Conservation (phyloP, 768 basidiomycete species). For the Candolleomyces efflorescens region DNA sequence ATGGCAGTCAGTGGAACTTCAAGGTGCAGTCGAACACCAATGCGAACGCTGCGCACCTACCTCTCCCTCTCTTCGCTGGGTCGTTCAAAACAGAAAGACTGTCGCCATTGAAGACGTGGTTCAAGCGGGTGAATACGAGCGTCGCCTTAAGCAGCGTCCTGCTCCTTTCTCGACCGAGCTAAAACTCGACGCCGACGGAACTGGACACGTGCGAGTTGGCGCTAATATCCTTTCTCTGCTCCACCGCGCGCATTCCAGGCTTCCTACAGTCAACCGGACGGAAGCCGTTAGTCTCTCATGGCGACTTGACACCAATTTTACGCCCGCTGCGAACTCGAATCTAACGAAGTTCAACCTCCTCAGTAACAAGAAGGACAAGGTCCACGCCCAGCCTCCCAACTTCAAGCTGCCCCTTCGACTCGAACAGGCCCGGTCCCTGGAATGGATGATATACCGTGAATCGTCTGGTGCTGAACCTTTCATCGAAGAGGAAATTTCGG, state of each 20-base stretch:
- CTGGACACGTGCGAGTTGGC: slow-evolving; percentile 76
- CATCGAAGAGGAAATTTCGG: slow-evolving; percentile 91
- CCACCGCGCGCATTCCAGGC: slow-evolving; percentile 79
- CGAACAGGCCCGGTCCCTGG: slow-evolving; percentile 86
- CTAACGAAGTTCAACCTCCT: slow-evolving; percentile 63
- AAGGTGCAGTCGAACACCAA: slow-evolving; percentile 38
- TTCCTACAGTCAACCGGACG: slow-evolving; percentile 55
- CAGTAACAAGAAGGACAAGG: slow-evolving; percentile 71
- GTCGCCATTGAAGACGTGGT: slow-evolving; percentile 77
- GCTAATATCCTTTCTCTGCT: slow-evolving; percentile 84
- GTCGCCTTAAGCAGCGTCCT: slow-evolving; percentile 81
- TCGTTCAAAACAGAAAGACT: slow-evolving; percentile 53
- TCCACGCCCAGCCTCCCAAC: slow-evolving; percentile 72
- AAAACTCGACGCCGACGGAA: slow-evolving; percentile 54
- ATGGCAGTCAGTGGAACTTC: slow-evolving; percentile 60
- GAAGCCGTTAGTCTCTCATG: slow-evolving; percentile 59
- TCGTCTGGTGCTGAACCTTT: slow-evolving; percentile 60
- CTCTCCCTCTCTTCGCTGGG: slow-evolving; percentile 75
- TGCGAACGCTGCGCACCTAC: slow-evolving; percentile 84
- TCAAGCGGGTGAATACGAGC: slow-evolving; percentile 87
- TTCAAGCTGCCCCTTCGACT: slow-evolving; percentile 72
- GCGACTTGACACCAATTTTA: slow-evolving; percentile 78
- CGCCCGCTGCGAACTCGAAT: slow-evolving; percentile 53
- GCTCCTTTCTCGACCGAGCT: slow-evolving; percentile 85
- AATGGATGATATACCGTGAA: slow-evolving; percentile 91